Base-by-base conservation (phyloP, 2,329 filamentous ascomycete genomes). In the Penicillium sp. region DNA sequence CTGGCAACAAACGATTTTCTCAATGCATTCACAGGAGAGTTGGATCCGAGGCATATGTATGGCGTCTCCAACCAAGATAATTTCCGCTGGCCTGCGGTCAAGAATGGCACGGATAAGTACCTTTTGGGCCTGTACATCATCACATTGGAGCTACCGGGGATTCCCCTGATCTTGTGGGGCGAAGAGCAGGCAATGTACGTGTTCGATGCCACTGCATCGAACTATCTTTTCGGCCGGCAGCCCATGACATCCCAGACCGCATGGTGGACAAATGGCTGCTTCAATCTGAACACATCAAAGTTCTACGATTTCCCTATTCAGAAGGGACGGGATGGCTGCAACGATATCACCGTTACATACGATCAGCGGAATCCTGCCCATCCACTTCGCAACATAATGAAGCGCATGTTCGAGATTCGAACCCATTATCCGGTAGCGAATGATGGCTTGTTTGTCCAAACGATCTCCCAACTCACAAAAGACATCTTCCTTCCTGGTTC, bases 131-230 rank as follows among this genome's bases (percentile, higher is more conserved):
- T 20, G 83, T 81, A 39, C 59, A 72, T 85, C 33, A 80, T 79
- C 1, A 81, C 80, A 0, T 61, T 84, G 47, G 67, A 81, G 45
- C 74, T 84, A 60, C 81, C 82, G 2, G 82, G 82, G 32, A 80
- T 83, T 24, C 80, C 82, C 1, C 64, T 82, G 24, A 66, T 83
- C 7, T 73, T 78, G 15, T 86, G 81, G 78, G 82, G 82, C 15
- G 83, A 86, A 60, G 82, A 86, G 61, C 82, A 86, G 64, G 79
- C 76, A 0, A 81, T 81, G 52, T 85, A 85, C 57, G 67, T 83
- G 0, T 68, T 85, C 2, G 82, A 86, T 57, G 83, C 79, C 51
- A 84, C 81, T 0, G 82, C 82, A 2, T 69, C 70, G 51, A 84
- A 86, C 60, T 86, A 86, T 61, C 75, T 86, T 44, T 86, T 81